Base-by-base conservation (phyloP, 129 eudicot species). In the Flaveria trinervia region DNA sequence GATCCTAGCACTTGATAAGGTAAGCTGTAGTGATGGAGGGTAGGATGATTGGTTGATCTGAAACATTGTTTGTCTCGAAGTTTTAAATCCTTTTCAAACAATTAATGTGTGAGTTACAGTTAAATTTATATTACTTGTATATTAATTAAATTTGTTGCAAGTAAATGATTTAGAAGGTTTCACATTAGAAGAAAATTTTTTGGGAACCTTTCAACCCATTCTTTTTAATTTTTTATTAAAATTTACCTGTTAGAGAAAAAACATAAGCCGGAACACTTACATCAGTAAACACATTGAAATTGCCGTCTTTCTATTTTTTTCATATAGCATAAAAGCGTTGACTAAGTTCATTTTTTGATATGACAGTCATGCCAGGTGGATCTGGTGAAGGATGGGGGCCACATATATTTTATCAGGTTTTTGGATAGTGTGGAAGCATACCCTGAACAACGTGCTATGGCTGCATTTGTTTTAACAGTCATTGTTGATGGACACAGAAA, bases 371-470 rank as follows among this genome's bases (percentile, higher is more conserved):
- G 97, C 82, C 99, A 94, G 85, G 96, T 91, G 70, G 97, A 94
- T 74, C 84, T 94, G 72, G 99, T 94, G 52, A 94, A 94, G 82
- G 99, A 94, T 83, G 93, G 96, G 5, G 99, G 99, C 15, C 99
- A 94, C 68, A 83, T 85, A 71, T 94, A 94, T 77, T 94, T 94
- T 70, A 94, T 94, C 73, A 88, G 90, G 62, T 94, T 91, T 83
- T 88, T 94, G 64, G 99, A 94, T 66, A 87, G 97, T 74, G 89
- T 84, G 62, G 99, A 94, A 83, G 96, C 97, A 14, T 94, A 71
- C 57, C 99, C 99, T 23, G 99, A 94, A 79, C 99, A 94, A 82
- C 96, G 97, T 28, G 97, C 97, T 15, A 94, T 94, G 99, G 99
- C 99, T 81, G 99, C 99, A 77, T 94, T 94, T 85, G 99, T 94